Evolutionary conservation across 495 filamentous ascomycete species (phyloP).

Genomic region (Ascodesmis nigricans): DNA sequence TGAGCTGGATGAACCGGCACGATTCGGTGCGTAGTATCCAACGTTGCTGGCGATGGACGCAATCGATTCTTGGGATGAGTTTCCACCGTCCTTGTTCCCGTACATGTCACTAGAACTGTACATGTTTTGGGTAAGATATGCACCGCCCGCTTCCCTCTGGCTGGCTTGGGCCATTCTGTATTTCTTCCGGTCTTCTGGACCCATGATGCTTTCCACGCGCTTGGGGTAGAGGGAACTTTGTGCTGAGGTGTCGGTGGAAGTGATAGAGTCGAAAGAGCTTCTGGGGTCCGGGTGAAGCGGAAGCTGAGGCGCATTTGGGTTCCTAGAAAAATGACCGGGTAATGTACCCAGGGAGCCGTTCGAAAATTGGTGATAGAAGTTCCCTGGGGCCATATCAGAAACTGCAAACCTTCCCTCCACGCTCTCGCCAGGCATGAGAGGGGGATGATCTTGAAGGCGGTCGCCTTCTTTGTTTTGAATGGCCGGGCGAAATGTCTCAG

Average conservation of each 20-base stretch:
- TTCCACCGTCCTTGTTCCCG: slow-evolving; percentile 21
- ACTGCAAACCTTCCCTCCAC: slow-evolving; percentile 52
- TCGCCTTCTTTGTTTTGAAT: slow-evolving; percentile 31
- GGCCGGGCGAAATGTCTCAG: slow-evolving; percentile 67
- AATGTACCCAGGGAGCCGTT: slow-evolving; percentile 39
- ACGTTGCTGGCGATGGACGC: slow-evolving; percentile 20
- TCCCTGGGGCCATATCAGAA: slow-evolving; percentile 35
- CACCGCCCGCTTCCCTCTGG: slow-evolving; percentile 31
- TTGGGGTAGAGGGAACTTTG: slow-evolving; percentile 47
- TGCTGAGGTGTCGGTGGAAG: slow-evolving; percentile 34
- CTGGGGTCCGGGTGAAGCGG: slow-evolving; percentile 36
- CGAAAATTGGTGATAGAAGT: slow-evolving; percentile 39
- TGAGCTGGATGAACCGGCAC: neutral
- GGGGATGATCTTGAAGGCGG: slow-evolving; percentile 24
- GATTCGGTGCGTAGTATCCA: slow-evolving; percentile 13
- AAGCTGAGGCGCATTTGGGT: slow-evolving; percentile 29
- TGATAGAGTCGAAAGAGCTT: slow-evolving; percentile 49
- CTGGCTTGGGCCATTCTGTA: slow-evolving; percentile 44
- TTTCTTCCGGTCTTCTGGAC: slow-evolving; percentile 50
- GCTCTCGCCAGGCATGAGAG: slow-evolving; percentile 48
- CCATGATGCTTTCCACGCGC: slow-evolving; percentile 66
- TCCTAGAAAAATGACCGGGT: slow-evolving; percentile 24
- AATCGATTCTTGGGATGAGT: slow-evolving; percentile 27
- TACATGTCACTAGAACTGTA: slow-evolving; percentile 32
- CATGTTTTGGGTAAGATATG: slow-evolving; percentile 31